These are phyloP conservation scores for Theileria parva DNA, from an alignment of 169 alveolate genomes.

Conservation along the genomic window DNA sequence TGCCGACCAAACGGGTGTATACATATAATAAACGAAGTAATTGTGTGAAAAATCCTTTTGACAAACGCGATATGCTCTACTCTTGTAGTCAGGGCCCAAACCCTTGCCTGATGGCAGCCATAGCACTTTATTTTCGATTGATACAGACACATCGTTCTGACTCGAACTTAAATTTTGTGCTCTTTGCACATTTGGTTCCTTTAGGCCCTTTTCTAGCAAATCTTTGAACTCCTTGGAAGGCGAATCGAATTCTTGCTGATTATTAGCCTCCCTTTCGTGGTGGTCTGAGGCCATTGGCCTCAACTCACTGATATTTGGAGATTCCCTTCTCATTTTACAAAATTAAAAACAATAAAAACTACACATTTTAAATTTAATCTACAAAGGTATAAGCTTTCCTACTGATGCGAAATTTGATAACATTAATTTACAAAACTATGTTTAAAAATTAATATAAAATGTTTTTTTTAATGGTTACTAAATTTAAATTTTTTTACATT, in stretches of 20 bases:
- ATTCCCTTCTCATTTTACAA: background rate
- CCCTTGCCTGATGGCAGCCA: conserved; percentile 62
- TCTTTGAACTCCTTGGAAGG: background rate
- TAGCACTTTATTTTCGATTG: conserved; percentile 25
- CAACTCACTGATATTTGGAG: background rate
- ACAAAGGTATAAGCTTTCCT: background rate
- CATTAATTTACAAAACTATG: background rate
- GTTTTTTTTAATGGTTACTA: too few relatives aligned
- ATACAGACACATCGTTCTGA: background rate
- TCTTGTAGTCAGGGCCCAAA: conserved; percentile 14
- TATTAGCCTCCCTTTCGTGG: background rate
- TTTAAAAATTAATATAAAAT: too few relatives aligned
- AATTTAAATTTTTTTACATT: background rate
- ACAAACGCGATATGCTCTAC: conserved; percentile 28
- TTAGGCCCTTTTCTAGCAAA: background rate
- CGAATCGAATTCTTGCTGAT: background rate
- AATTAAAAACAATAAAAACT: background rate
- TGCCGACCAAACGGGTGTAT: conserved; percentile 47
- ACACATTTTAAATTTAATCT: background rate
- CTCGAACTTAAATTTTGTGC: background rate
- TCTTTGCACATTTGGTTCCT: conserved; percentile 1
- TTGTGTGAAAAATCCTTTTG: conserved; percentile 62
- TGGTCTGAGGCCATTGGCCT: background rate
- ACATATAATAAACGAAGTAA: conserved; percentile 31
- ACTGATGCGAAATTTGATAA: background rate